These are phyloP conservation scores for Funneliformis mosseae DNA, from an alignment of 192 early-diverging fungal species.

Conservation along the genomic window DNA sequence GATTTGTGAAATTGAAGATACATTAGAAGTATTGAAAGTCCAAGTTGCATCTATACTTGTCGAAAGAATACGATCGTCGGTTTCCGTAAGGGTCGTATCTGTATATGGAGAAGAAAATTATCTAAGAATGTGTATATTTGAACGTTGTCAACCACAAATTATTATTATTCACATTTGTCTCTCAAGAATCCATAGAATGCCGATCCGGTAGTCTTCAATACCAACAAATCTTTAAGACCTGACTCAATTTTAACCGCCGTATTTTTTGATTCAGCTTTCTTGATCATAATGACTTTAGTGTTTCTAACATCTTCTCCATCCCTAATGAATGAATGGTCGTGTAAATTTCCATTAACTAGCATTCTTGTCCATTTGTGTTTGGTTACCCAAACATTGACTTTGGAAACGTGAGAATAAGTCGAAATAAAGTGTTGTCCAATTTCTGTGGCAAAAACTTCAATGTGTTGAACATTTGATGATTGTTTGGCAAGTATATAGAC, in stretches of 20 bases:
- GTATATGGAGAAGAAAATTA: slow-evolving; percentile 5
- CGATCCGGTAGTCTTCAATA: slow-evolving; percentile 84
- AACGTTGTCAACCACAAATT: background rate
- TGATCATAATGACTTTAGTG: slow-evolving; percentile 56
- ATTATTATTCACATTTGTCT: slow-evolving; percentile 52
- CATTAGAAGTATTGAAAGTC: slow-evolving; percentile 48
- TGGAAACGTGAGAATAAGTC: slow-evolving; percentile 69
- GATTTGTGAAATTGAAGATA: slow-evolving; percentile 39
- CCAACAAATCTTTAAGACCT: slow-evolving; percentile 70
- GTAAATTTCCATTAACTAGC: slow-evolving; percentile 57
- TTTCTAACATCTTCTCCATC: slow-evolving; percentile 72
- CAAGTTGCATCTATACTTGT: slow-evolving; percentile 73
- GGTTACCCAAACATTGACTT: slow-evolving; percentile 64
- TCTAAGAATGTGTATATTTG: background rate
- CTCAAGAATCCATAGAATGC: slow-evolving; percentile 73
- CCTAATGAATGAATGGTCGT: slow-evolving; percentile 72
- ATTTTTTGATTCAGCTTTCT: slow-evolving; percentile 39
- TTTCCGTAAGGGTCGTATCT: slow-evolving; percentile 70
- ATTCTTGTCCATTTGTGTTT: slow-evolving; percentile 80
- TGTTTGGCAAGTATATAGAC: slow-evolving; percentile 76
- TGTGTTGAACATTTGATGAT: slow-evolving; percentile 64
- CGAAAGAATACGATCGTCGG: slow-evolving; percentile 76
- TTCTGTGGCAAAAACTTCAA: slow-evolving; percentile 73
- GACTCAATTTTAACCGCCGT: slow-evolving; percentile 55
- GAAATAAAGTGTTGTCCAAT: slow-evolving; percentile 70